Evolutionary conservation across 2,329 filamentous ascomycete genomes (phyloP).

Genomic region (Colletotrichum chrysophilum): DNA sequence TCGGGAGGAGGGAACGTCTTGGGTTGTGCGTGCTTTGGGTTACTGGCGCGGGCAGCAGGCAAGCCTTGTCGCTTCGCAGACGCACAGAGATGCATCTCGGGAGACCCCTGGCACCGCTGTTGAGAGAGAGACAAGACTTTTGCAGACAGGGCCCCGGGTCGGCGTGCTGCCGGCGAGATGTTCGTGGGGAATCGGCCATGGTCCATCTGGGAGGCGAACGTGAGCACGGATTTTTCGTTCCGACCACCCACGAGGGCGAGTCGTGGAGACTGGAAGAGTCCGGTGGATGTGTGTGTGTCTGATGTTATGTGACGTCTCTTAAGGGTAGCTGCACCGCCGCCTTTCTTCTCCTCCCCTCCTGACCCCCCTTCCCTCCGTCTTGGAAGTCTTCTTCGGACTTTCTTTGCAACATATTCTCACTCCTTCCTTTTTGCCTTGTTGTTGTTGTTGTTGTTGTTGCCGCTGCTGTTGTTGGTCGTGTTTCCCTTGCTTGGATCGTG

Average conservation of each 20-base stretch:
- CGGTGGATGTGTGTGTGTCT: background rate
- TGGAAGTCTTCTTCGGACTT: background rate
- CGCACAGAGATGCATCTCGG: background rate
- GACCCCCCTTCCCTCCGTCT: background rate
- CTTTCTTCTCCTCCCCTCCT: background rate
- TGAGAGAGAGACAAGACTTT: background rate
- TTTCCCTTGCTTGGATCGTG: background rate
- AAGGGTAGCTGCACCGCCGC: constrained; percentile 8
- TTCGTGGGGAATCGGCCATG: background rate
- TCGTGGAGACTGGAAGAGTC: background rate
- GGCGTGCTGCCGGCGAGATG: constrained; percentile 11
- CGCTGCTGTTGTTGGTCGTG: background rate
- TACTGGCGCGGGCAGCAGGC: background rate
- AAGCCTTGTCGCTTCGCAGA: background rate
- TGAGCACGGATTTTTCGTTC: background rate
- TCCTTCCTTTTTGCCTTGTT: background rate
- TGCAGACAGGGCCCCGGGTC: background rate
- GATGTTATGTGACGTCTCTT: constrained; percentile 15
- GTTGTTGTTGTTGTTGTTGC: background rate
- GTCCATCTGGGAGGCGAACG: background rate
- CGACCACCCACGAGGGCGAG: background rate
- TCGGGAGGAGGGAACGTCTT: background rate
- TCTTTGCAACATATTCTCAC: background rate
- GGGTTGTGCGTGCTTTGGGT: background rate
- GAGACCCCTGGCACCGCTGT: background rate